A percentile compares a stretch with the other conserved stretches of the same genome.
phyloP scores from a whole-genome alignment of 306 rosid species.

The Vachellia collinsii region DNA sequence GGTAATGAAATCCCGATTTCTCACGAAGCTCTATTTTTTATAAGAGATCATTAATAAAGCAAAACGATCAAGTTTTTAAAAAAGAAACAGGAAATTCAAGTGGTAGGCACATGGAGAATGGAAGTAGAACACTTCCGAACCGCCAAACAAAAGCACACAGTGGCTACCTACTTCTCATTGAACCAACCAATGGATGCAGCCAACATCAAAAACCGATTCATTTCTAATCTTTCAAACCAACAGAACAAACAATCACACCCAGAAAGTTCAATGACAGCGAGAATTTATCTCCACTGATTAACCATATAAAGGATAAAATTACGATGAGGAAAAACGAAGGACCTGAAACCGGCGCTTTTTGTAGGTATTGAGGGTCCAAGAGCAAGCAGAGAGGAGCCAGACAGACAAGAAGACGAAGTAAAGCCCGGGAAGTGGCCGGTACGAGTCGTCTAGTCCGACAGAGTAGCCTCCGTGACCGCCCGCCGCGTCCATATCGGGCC shows the following conservation, averaged over 20 bases:
- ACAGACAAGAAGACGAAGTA: conserved; percentile 72
- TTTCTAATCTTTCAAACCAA: conserved; percentile 17
- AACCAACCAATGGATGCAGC: background rate
- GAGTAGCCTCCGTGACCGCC: conserved; percentile 36
- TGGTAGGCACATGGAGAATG: background rate
- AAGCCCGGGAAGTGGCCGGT: conserved; percentile 74
- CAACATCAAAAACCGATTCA: background rate
- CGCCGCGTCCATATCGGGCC: conserved; percentile 35
- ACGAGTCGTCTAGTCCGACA: conserved; percentile 67
- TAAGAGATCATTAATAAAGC: conserved; percentile 8
- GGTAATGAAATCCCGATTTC: background rate
- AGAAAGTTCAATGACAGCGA: background rate
- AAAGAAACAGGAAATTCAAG: conserved; percentile 12
- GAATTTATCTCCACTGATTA: background rate
- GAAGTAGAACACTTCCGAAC: background rate
- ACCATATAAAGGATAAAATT: background rate
- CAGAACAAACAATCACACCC: conserved; percentile 6
- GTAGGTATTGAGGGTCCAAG: conserved; percentile 88
- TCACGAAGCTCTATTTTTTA: background rate
- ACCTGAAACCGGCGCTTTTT: conserved; percentile 92
- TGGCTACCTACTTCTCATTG: background rate
- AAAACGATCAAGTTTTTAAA: conserved; percentile 12
- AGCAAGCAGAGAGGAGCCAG: conserved; percentile 83
- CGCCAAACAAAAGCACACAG: background rate
- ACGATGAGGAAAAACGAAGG: background rate